Base-by-base conservation (phyloP, 2,329 filamentous ascomycete species). In the Alternaria solani region DNA sequence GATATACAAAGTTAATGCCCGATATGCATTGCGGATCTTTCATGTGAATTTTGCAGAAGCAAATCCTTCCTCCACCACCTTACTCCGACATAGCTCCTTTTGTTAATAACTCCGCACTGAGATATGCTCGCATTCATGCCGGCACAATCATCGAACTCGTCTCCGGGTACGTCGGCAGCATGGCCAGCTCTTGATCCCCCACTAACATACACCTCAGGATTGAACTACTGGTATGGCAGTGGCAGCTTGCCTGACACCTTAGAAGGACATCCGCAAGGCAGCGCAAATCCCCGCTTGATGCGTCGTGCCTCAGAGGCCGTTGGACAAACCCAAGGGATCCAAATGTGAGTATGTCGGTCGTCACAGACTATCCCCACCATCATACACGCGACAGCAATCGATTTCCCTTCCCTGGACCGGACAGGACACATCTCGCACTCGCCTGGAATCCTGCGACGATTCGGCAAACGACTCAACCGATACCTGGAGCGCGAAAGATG, bases 81-180 rank as follows among this genome's bases (percentile, higher is more conserved):
- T 59, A 53, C 55, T 55, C 59, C 58, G 58, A 68, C 66, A 69
- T 67, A 71, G 58, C 56, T 59, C 61, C 66, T 65, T 63, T 59
- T 54, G 61, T 63, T 63, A 65, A 66, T 61, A 63, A 26, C 49
- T 57, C 62, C 59, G 48, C 63, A 44, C 59, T 65, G 63, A 73
- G 72, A 72, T 60, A 78, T 78, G 75, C 68, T 77, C 59, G 74
- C 72, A 69, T 67, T 74, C 72, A 78, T 77, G 75, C 71, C 74
- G 74, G 65, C 73, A 63, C 72, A 74, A 67, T 67, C 72, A 42
- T 66, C 70, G 62, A 73, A 75, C 57, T 72, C 74, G 51, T 72
- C 73, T 60, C 71, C 74, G 61, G 72, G 75, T 78, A 67, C 63
- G 66, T 48, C 54, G 53, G 56, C 55, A 43, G 16, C 49, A 57